A percentile compares a stretch with the other conserved stretches of the same genome.
These are phyloP conservation scores for Cucurbitaria berberidis DNA, from an alignment of 2,329 filamentous ascomycete genomes.

Conservation along the genomic window DNA sequence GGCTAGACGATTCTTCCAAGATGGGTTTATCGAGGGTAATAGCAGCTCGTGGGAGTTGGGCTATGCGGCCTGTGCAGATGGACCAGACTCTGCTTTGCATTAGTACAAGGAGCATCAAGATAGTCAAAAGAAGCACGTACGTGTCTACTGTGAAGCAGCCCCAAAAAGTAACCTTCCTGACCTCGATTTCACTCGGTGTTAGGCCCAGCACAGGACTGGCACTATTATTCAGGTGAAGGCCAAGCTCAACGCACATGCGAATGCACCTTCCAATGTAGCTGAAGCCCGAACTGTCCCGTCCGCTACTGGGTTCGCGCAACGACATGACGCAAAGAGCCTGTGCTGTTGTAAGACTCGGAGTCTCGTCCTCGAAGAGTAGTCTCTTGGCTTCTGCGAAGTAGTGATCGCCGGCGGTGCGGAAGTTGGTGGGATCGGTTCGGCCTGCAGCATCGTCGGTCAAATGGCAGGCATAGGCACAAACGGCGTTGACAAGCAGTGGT, in stretches of 20 bases:
- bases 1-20: conserved; percentile 64
- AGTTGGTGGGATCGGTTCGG: conserved; percentile 66
- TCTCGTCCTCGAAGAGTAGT: conserved; percentile 63
- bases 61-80: conserved; percentile 55
- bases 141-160: conserved; percentile 58
- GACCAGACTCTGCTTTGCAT: conserved; percentile 50
- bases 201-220: conserved; percentile 40
- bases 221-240: conserved; percentile 62
- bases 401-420: conserved; percentile 71
- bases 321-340: conserved; percentile 80
- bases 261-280: conserved; percentile 75
- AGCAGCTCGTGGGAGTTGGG: conserved; percentile 56
- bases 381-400: conserved; percentile 74
- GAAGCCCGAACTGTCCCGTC: conserved; percentile 74
- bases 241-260: conserved; percentile 73
- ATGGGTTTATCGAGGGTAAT: conserved; percentile 57
- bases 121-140: conserved; percentile 40
- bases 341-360: conserved; percentile 71
- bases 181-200: conserved; percentile 53
- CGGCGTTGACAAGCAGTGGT: conserved; percentile 68
- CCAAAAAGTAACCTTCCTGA: conserved; percentile 61
- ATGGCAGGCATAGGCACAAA: conserved; percentile 70
- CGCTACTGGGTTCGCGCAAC: conserved; percentile 74
- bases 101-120: conserved; percentile 4
- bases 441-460: conserved; percentile 71